These are phyloP conservation scores for Stygiomarasmius scandens DNA, from an alignment of 1,284 basidiomycete species.

Conservation along the genomic window DNA sequence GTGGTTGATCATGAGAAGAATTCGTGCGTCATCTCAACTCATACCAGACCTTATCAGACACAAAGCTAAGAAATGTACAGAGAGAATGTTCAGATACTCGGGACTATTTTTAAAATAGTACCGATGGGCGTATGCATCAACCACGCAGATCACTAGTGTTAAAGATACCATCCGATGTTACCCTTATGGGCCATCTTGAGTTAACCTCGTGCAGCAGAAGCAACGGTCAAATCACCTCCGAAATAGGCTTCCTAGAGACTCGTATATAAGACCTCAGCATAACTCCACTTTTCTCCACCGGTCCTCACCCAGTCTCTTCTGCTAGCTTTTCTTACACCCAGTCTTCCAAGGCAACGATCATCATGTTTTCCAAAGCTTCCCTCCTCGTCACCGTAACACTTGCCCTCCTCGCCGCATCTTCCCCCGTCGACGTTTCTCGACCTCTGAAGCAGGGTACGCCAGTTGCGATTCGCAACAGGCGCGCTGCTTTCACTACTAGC, in stretches of 20 bases:
- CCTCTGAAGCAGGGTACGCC: neutral
- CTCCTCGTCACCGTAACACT: conserved; percentile 4
- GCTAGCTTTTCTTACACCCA: neutral
- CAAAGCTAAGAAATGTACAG: too few relatives aligned
- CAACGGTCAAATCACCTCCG: too few relatives aligned
- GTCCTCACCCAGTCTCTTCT: neutral
- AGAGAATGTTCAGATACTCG: too few relatives aligned
- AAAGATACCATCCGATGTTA: too few relatives aligned
- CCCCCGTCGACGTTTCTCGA: neutral
- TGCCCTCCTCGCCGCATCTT: conserved; percentile 1
- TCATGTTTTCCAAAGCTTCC: conserved; percentile 7
- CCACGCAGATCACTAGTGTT: too few relatives aligned
- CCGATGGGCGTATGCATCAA: too few relatives aligned
- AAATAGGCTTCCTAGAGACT: neutral
- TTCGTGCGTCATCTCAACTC: too few relatives aligned
- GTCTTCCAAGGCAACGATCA: neutral
- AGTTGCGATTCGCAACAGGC: conserved; percentile 14
- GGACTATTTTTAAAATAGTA: too few relatives aligned
- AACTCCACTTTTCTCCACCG: neutral
- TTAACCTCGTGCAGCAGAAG: too few relatives aligned
- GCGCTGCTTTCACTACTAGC: conserved; percentile 18
- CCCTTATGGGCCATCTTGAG: too few relatives aligned
- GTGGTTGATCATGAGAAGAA: too few relatives aligned
- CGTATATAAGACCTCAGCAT: neutral
- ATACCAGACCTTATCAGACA: too few relatives aligned